Percentiles rank a stretch among this genome's conserved stretches.
Evolutionary conservation across 495 filamentous ascomycete genomes (phyloP).

Genomic region (Hypomontagnella submonticulosa): DNA sequence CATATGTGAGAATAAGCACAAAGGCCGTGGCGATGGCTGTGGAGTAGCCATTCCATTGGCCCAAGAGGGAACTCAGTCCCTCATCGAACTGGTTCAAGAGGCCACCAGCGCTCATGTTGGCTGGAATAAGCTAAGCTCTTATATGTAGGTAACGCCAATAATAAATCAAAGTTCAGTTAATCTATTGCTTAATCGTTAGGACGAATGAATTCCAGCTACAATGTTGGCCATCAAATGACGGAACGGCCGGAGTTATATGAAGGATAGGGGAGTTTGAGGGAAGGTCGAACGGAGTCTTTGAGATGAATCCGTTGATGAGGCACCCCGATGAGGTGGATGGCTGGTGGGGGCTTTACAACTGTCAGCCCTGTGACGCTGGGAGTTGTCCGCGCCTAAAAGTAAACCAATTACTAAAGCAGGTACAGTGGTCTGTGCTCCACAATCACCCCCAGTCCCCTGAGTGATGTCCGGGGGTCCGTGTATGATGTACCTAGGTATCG

Average conservation of each 20-base stretch:
- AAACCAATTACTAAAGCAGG: constrained; percentile 22
- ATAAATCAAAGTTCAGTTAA: background rate
- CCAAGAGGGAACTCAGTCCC: constrained; percentile 71
- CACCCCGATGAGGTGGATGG: constrained; percentile 30
- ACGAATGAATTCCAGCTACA: background rate
- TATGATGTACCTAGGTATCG: background rate
- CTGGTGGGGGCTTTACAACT: constrained; percentile 15
- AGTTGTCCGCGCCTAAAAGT: constrained; percentile 12
- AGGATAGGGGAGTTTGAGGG: constrained; percentile 7
- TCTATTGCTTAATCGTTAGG: constrained; percentile 16
- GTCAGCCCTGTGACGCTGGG: constrained; percentile 39
- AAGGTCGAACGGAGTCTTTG: constrained; percentile 8
- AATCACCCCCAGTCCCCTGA: constrained; percentile 1
- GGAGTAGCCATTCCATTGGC: constrained; percentile 82
- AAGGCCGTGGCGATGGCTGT: constrained; percentile 72
- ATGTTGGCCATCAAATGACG: constrained; percentile 21
- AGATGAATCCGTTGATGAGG: constrained; percentile 21
- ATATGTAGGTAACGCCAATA: constrained; percentile 11
- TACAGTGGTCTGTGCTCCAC: constrained; percentile 20
- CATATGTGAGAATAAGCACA: constrained; percentile 64
- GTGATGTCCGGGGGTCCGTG: constrained; percentile 1
- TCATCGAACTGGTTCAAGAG: constrained; percentile 72
- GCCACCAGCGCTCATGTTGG: constrained; percentile 64
- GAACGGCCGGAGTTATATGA: constrained; percentile 19
- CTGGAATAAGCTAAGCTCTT: constrained; percentile 3